Conservation (phyloP, 139 green algal genomes). For the Diplosphaera chodatii region DNA sequence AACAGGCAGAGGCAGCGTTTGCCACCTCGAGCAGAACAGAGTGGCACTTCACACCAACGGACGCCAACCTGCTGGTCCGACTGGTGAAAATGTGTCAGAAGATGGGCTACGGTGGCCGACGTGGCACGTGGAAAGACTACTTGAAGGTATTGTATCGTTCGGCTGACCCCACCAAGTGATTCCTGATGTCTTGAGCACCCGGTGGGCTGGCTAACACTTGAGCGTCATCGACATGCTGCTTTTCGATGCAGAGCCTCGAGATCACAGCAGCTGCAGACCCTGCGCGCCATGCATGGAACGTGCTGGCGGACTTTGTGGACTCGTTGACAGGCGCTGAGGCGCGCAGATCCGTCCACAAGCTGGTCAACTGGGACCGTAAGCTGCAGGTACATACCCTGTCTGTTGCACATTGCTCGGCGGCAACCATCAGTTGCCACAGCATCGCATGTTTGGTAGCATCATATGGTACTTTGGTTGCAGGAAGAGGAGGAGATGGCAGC, state of each 20-base stretch:
- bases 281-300: neutral
- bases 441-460: too few relatives aligned
- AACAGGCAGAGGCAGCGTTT: neutral
- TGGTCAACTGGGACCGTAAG: neutral
- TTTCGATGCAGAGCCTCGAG: neutral
- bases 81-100: constrained; percentile 14
- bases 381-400: neutral
- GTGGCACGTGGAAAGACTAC: constrained; percentile 11
- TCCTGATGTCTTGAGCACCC: too few relatives aligned
- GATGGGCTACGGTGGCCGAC: neutral
- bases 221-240: too few relatives aligned
- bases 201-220: too few relatives aligned
- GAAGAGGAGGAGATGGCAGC: neutral
- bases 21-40: neutral
- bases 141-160: too few relatives aligned
- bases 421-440: too few relatives aligned
- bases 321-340: neutral
- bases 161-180: too few relatives aligned
- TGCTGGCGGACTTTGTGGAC: neutral
- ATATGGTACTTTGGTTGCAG: too few relatives aligned
- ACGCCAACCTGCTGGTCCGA: constrained; percentile 4
- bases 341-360: neutral
- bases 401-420: neutral
- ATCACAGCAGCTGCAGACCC: neutral
- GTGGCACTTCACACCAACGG: neutral